These are phyloP conservation scores for Epichloe coenophiala DNA, from an alignment of 2,329 filamentous ascomycete species.

Conservation along the genomic window DNA sequence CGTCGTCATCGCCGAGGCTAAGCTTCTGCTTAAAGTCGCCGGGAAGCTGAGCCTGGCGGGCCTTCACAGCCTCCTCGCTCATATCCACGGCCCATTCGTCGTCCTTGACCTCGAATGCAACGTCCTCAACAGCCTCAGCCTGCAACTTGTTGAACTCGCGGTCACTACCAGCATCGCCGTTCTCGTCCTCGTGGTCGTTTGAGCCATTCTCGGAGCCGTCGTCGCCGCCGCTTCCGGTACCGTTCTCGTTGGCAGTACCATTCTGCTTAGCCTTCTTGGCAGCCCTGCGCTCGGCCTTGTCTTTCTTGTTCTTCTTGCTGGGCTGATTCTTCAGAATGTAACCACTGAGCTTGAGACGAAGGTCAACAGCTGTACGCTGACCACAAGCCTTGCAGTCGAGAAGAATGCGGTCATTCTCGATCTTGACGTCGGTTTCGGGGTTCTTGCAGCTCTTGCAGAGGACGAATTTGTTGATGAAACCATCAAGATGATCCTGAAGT, in stretches of 20 bases:
- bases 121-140: constrained; percentile 34
- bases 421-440: constrained; percentile 88
- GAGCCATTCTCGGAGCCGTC: constrained; percentile 36
- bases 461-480: constrained; percentile 97
- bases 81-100: constrained; percentile 95
- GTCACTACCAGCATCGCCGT: constrained; percentile 64
- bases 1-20: constrained; percentile 69
- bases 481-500: constrained; percentile 95
- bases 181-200: constrained; percentile 32
- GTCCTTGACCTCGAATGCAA: constrained; percentile 56
- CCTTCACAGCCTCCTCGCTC: constrained; percentile 88
- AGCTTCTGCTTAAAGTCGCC: constrained; percentile 88
- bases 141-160: constrained; percentile 84
- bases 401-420: constrained; percentile 85
- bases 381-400: constrained; percentile 99
- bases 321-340: constrained; percentile 96
- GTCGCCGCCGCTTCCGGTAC: constrained; percentile 46
- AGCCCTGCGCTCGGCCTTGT: constrained; percentile 87
- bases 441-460: constrained; percentile 99
- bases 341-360: constrained; percentile 87
- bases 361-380: constrained; percentile 79
- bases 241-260: constrained; percentile 43
- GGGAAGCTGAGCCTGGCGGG: constrained; percentile 85
- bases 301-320: constrained; percentile 80
- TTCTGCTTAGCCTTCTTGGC: constrained; percentile 79